Percentiles rank a stretch among this genome's conserved stretches.
Evolutionary conservation across 2,329 filamentous ascomycete genomes (phyloP).

Genomic region (Xylaria sp.): DNA sequence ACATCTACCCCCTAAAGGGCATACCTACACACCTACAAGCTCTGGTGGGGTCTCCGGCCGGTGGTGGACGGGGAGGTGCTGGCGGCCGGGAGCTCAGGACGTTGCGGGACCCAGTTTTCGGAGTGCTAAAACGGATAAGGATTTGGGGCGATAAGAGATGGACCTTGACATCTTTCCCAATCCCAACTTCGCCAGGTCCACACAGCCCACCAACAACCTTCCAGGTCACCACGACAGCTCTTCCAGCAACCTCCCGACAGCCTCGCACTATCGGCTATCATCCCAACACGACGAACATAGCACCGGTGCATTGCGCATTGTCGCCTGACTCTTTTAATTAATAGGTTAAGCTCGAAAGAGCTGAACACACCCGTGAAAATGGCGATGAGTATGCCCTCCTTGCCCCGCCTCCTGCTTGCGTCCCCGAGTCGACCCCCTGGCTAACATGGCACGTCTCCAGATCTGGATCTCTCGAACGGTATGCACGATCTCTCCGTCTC

Average conservation of each 20-base stretch:
- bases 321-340: background rate
- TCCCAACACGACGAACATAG: background rate
- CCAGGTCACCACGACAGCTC: background rate
- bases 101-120: slow-evolving; percentile 6
- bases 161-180: background rate
- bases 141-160: slow-evolving; percentile 14
- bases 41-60: too few species aligned
- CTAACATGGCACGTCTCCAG: slow-evolving; percentile 40
- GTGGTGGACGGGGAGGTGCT: too few species aligned
- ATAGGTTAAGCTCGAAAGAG: slow-evolving; percentile 28
- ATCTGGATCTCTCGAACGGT: slow-evolving; percentile 82
- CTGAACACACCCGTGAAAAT: slow-evolving; percentile 38
- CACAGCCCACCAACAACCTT: slow-evolving; percentile 16
- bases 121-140: slow-evolving; percentile 13
- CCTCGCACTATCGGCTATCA: background rate
- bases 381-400: slow-evolving; percentile 51
- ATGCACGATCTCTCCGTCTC: slow-evolving; percentile 33
- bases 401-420: slow-evolving; percentile 17
- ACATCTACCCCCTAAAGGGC: background rate
- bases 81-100: background rate
- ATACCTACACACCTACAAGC: too few species aligned
- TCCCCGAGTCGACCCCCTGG: slow-evolving; percentile 7
- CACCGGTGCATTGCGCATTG: background rate
- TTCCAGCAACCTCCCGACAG: background rate
- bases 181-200: slow-evolving; percentile 8